phyloP scores from a whole-genome alignment of 2,329 filamentous ascomycete genomes.

The Chaetomiaceae sp. region DNA sequence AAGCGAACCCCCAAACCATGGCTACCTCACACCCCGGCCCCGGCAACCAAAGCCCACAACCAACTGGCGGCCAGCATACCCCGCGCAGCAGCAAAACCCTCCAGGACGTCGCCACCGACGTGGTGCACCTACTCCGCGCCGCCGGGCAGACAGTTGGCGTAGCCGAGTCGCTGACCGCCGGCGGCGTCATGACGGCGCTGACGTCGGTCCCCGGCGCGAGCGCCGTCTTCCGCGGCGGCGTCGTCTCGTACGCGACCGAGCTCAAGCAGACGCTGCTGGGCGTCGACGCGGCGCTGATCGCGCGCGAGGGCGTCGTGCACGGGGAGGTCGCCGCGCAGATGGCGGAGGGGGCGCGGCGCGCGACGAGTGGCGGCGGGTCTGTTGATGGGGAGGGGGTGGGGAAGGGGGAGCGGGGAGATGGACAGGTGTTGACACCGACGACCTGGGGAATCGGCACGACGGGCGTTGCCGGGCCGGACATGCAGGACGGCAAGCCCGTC shows the following conservation, averaged over 20 bases:
- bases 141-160: constrained; percentile 26
- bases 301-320: constrained; percentile 23
- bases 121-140: constrained; percentile 22
- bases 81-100: constrained; percentile 8
- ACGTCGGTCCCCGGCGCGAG: constrained; percentile 28
- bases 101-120: constrained; percentile 12
- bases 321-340: constrained; percentile 23
- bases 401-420: too few relatives aligned
- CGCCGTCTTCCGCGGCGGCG: constrained; percentile 29
- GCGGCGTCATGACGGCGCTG: constrained; percentile 28
- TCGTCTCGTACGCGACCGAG: constrained; percentile 29
- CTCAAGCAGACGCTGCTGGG: constrained; percentile 28
- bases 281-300: constrained; percentile 22
- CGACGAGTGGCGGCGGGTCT: constrained; percentile 8
- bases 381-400: too few relatives aligned
- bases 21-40: too few relatives aligned
- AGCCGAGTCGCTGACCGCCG: constrained; percentile 31
- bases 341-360: constrained; percentile 10
- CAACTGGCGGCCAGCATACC: too few relatives aligned
- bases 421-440: too few relatives aligned
- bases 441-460: constrained; percentile 26
- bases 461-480: constrained; percentile 24
- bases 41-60: not conserved
- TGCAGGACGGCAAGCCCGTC: constrained; percentile 25
- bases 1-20: too few relatives aligned